These are phyloP conservation scores for Leccinum uliginosum DNA, from an alignment of 768 basidiomycete species.

Conservation along the genomic window DNA sequence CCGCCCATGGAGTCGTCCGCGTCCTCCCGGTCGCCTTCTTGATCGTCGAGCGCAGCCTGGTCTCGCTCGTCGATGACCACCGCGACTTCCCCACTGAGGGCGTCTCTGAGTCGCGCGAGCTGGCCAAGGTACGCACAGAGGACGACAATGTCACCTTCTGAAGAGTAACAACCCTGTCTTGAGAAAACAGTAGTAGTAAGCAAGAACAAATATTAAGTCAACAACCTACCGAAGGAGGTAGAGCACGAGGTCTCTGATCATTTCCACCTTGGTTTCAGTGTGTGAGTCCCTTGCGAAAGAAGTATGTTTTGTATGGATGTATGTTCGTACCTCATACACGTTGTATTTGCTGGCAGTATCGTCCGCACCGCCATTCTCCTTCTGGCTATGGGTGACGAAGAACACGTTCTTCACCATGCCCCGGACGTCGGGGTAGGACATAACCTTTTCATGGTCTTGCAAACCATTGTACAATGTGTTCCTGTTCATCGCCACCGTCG, in stretches of 20 bases:
- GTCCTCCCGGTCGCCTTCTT: constrained; percentile 40
- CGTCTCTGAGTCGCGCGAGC: constrained; percentile 41
- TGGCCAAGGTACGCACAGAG: constrained; percentile 53
- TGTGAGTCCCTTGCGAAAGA: background rate
- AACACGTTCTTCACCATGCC: constrained; percentile 64
- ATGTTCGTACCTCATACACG: constrained; percentile 63
- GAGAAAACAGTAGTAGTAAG: background rate
- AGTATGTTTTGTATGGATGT: background rate
- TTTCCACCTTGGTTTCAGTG: constrained; percentile 30
- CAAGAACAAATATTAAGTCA: background rate
- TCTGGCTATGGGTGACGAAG: constrained; percentile 60
- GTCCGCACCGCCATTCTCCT: constrained; percentile 54
- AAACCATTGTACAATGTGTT: constrained; percentile 59
- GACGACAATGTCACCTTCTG: constrained; percentile 49
- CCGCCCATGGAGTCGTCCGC: constrained; percentile 16
- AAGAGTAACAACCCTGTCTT: constrained; percentile 46
- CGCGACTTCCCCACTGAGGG: constrained; percentile 44
- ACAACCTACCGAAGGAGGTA: constrained; percentile 40
- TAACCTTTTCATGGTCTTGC: constrained; percentile 52
- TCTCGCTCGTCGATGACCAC: constrained; percentile 70
- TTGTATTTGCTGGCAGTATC: constrained; percentile 69
- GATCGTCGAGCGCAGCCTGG: constrained; percentile 52
- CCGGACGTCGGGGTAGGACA: constrained; percentile 48
- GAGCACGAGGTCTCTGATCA: constrained; percentile 51
- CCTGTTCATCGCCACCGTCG: constrained; percentile 25